Evolutionary conservation across 2,329 filamentous ascomycete genomes (phyloP).

Genomic region (Phaeosphaeriaceae sp.): DNA sequence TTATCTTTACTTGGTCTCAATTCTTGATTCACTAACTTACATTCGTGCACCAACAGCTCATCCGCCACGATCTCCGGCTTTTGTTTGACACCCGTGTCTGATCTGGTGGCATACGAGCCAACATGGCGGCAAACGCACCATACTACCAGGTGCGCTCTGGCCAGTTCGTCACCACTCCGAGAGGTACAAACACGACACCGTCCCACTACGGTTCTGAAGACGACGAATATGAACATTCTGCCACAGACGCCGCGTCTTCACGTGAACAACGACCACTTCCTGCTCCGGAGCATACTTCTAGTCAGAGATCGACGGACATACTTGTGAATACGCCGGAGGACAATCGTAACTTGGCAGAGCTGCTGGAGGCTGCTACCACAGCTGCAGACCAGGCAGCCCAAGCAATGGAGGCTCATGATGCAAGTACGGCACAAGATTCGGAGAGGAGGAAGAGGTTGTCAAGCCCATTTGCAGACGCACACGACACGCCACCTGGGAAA

Average conservation of each 20-base stretch:
- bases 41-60: slow-evolving; percentile 22
- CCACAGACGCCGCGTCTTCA: slow-evolving; percentile 18
- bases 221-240: slow-evolving; percentile 29
- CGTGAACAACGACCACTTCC: slow-evolving; percentile 19
- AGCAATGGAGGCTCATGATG: slow-evolving; percentile 17
- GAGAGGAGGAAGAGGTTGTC: slow-evolving; percentile 38
- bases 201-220: slow-evolving; percentile 25
- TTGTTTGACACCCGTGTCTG: slow-evolving; percentile 21
- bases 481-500: slow-evolving; percentile 3
- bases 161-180: slow-evolving; percentile 31
- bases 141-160: slow-evolving; percentile 43
- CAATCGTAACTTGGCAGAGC: slow-evolving; percentile 42
- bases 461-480: slow-evolving; percentile 14
- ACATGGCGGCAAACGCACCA: slow-evolving; percentile 46
- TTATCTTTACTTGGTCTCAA: slow-evolving; percentile 2
- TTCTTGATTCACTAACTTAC: slow-evolving; percentile 28
- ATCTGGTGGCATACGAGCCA: slow-evolving; percentile 16
- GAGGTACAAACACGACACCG: slow-evolving; percentile 30
- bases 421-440: slow-evolving; percentile 11
- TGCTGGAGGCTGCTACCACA: slow-evolving; percentile 47
- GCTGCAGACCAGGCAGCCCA: slow-evolving; percentile 37
- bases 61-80: slow-evolving; percentile 4
- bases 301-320: slow-evolving; percentile 19
- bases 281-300: slow-evolving; percentile 20
- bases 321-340: slow-evolving; percentile 28